Evolutionary conservation across 1,139 yeast species (phyloP).

Genomic region (Pichia sp.): DNA sequence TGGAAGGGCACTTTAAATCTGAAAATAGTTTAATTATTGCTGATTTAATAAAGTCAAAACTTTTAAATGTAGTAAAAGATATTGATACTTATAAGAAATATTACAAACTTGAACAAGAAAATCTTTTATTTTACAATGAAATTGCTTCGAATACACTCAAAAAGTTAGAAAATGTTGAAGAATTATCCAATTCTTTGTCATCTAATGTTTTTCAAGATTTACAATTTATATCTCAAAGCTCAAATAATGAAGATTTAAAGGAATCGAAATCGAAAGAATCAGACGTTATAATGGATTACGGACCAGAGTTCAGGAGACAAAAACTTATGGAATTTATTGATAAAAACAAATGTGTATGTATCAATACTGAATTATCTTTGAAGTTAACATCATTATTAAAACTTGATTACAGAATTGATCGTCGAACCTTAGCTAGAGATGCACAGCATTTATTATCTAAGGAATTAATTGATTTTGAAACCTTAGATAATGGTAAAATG

Average conservation of each 20-base stretch:
- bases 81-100: background rate
- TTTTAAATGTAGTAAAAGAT: conserved; percentile 1
- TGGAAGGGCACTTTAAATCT: conserved; percentile 2
- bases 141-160: background rate
- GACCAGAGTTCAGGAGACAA: conserved; percentile 34
- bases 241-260: background rate
- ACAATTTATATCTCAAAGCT: background rate
- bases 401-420: conserved; percentile 38
- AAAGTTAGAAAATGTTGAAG: background rate
- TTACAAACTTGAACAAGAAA: background rate
- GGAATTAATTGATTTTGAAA: conserved; percentile 18
- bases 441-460: conserved; percentile 26
- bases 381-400: conserved; percentile 35
- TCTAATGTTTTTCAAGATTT: background rate
- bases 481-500: conserved; percentile 7
- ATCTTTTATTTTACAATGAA: background rate
- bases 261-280: background rate
- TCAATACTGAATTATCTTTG: conserved; percentile 35
- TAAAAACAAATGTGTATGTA: conserved; percentile 39
- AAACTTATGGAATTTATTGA: conserved; percentile 35
- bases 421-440: conserved; percentile 44
- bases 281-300: conserved; percentile 13
- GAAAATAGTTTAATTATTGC: conserved; percentile 4
- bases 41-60: background rate
- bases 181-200: background rate